Conservation (phyloP, 2,329 filamentous ascomycete genomes). For the Plectosphaerella sp. region DNA sequence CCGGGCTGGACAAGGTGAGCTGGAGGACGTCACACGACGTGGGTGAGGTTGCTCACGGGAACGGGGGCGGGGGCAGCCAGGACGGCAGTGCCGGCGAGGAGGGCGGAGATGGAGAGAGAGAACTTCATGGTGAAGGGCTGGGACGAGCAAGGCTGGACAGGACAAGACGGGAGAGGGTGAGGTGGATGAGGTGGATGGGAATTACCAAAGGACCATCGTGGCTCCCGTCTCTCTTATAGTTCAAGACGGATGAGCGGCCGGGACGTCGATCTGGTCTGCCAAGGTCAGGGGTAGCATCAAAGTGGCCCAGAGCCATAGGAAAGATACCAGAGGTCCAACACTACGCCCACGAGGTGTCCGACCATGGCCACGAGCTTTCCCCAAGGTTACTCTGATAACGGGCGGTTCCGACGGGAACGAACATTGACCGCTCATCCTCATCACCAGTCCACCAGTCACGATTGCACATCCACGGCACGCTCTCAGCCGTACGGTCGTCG, state of each 20-base stretch:
- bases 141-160: neutral
- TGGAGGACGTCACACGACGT: neutral
- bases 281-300: too few relatives aligned
- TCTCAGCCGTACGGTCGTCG: too few relatives aligned
- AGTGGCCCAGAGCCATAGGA: too few relatives aligned
- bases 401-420: neutral
- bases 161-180: neutral
- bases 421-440: too few relatives aligned
- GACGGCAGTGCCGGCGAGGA: conserved; percentile 14
- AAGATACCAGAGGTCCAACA: too few relatives aligned
- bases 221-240: neutral
- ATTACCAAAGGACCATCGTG: neutral
- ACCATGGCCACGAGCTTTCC: neutral
- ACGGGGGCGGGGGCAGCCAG: conserved; percentile 15
- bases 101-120: conserved; percentile 8
- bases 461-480: neutral
- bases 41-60: neutral
- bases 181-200: neutral
- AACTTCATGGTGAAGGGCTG: conserved; percentile 10
- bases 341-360: too few relatives aligned
- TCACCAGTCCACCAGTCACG: neutral
- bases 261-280: neutral
- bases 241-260: neutral
- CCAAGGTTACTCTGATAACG: neutral
- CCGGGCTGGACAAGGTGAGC: conserved; percentile 38